Evolutionary conservation across 768 basidiomycete genomes (phyloP), one percentile per base, ranked within the genome.

Genomic region (Panellus pusillus): DNA sequence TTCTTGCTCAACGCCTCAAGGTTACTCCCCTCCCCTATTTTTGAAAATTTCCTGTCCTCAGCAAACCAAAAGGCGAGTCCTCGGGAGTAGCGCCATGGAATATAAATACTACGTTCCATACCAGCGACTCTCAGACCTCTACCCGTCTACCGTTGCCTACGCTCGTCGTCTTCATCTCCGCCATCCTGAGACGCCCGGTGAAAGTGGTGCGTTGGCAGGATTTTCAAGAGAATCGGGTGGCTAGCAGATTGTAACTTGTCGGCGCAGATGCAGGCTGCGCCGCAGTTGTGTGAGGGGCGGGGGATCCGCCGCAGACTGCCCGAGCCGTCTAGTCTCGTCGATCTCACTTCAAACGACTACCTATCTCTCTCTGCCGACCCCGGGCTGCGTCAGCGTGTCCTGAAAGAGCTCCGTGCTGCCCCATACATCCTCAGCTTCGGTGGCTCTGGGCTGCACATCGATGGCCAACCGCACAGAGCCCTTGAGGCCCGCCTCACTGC

Each of bases 311-410:
- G 90, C 37, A 74, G 79, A 19, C 80, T 93, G 1, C 87, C 89
- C 5, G 74, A 82, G 52, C 78, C 79, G 6, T 68, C 73, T 6
- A 57, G 65, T 50, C 58, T 76, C 19, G 71, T 79, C 48, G 90
- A 93, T 65, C 92, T 93, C 68, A 87, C 79, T 17, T 89, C 92
- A 3, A 97, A 96, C 69, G 93, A 97, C 70, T 97, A 95, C 70
- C 87, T 97, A 48, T 93, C 92, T 0, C 78, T 97, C 20, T 75
- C 93, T 1, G 67, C 73, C 18, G 90, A 85, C 2, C 62, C 76
- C 1, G 56, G 61, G 17, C 76, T 94, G 12, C 85, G 87, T 27
- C 48, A 67, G 0, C 72, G 69, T 9, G 88, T 93, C 63, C 76
- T 95, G 29, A 31, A 62, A 2, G 77, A 80, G 49, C 77, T 91